Evolutionary conservation across 495 filamentous ascomycete species (phyloP), one percentile per base, ranked within the genome.

Genomic region (Aspergillus indologenus): DNA sequence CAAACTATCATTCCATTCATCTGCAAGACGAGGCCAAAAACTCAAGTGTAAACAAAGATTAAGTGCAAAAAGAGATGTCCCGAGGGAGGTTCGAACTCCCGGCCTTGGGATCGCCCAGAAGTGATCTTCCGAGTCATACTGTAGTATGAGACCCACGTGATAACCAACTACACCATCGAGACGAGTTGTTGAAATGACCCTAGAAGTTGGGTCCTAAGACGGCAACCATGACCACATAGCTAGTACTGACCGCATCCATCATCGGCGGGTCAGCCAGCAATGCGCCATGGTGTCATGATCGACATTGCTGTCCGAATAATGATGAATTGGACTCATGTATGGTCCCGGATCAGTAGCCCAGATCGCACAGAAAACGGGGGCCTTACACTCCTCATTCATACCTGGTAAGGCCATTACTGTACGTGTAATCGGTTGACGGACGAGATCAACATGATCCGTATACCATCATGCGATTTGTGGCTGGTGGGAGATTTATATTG

Each of bases 161-260:
- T 47, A 47, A 47, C 45, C 45, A 47, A 47, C 45, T 47, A 47
- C 45, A 47, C 45, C 45, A 47, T 47, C 45, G 45, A 47, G 45
- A 47, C 45, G 45, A 47, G 9, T 34, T 52, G 22, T 52, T 34
- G 49, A 52, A 31, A 31, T 7, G 2, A 2, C 34, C 5, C 12
- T n/a, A n/a, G n/a, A n/a, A n/a, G n/a, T n/a, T n/a, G n/a, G n/a
- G n/a, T n/a, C n/a, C n/a, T n/a, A n/a, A n/a, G n/a, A n/a, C n/a
- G 12, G 5, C 12, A 11, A 11, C 5, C 5, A 11, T 2, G 12
- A 40, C 12, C 5, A 8, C 12, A 40, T 40, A 40, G 34, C 2
- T 11, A 40, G 12, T 40, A 40, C 12, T 40, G 34, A 40, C 34
- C 34, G 34, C 34, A 40, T 2, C 34, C 34, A 40, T 40, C 34